Evolutionary conservation across 352 stramenopile species (phyloP).

Genomic region (Phytophthora pluvialis): DNA sequence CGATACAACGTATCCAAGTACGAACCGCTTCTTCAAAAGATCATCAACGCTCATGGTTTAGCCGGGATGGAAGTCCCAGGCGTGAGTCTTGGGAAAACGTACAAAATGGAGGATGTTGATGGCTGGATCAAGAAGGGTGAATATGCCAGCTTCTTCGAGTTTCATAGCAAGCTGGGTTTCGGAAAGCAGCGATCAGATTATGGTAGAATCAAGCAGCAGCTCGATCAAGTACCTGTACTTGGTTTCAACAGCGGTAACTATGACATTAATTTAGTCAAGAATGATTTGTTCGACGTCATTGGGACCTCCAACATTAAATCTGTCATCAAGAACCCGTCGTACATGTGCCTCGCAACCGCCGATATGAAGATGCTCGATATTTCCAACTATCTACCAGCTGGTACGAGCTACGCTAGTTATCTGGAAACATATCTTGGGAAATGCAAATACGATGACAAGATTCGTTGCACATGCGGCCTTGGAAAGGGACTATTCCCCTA

Average conservation of each 20-base stretch:
- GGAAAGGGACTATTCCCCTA: no score
- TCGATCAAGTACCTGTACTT: constrained; percentile 26
- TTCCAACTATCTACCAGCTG: constrained; percentile 41
- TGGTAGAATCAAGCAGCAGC: constrained; percentile 3
- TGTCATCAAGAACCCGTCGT: no score
- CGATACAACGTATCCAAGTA: no score
- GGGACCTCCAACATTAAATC: background rate
- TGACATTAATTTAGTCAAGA: no score
- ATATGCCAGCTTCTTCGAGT: constrained; percentile 15
- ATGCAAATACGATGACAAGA: no score
- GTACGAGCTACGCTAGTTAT: no score
- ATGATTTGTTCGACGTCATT: no score
- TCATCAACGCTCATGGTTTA: background rate
- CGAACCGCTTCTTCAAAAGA: background rate
- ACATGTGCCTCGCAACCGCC: no score
- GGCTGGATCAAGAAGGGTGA: constrained; percentile 1
- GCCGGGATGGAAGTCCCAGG: constrained; percentile 11
- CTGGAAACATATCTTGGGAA: no score
- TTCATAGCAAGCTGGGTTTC: constrained; percentile 7
- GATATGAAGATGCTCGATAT: no score
- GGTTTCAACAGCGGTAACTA: constrained; percentile 5
- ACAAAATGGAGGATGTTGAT: constrained; percentile 3
- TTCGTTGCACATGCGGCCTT: no score
- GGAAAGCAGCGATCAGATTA: constrained; percentile 9
- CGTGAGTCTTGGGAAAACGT: background rate